Evolutionary conservation across 305 asterid genomes (phyloP).

Genomic region (Ruellia speciosa): DNA sequence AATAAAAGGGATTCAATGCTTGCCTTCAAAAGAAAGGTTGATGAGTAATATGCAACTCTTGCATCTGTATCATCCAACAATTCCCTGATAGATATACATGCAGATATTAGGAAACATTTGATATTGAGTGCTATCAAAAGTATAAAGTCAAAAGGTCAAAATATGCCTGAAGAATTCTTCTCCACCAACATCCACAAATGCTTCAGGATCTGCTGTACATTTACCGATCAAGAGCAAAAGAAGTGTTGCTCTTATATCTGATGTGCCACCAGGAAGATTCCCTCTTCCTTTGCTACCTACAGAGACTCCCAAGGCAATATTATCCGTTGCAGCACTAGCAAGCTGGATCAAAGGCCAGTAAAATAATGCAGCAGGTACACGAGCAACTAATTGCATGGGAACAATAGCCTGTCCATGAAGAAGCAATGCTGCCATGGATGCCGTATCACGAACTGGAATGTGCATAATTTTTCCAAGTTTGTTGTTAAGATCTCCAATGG

Average conservation of each 20-base stretch:
- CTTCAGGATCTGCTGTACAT: conserved; percentile 88
- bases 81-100: conserved; percentile 49
- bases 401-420: conserved; percentile 94
- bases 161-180: conserved; percentile 84
- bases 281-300: conserved; percentile 99
- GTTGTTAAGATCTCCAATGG: conserved; percentile 40
- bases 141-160: conserved; percentile 22
- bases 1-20: conserved; percentile 31
- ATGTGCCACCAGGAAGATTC: conserved; percentile 94
- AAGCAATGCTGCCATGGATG: conserved; percentile 89
- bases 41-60: conserved; percentile 95
- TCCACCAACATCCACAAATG: conserved; percentile 83
- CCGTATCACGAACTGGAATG: conserved; percentile 47
- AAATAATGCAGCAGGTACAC: conserved; percentile 92
- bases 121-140: conserved; percentile 10
- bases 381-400: conserved; percentile 96
- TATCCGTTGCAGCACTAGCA: conserved; percentile 94
- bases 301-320: conserved; percentile 94
- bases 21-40: conserved; percentile 96
- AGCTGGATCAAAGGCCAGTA: conserved; percentile 98
- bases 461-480: conserved; percentile 36
- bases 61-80: conserved; percentile 91
- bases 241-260: conserved; percentile 95
- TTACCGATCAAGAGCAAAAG: conserved; percentile 92
- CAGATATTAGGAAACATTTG: conserved; percentile 17